phyloP scores from a whole-genome alignment of 2,329 filamentous ascomycete genomes.

The Aspergillus felis region DNA sequence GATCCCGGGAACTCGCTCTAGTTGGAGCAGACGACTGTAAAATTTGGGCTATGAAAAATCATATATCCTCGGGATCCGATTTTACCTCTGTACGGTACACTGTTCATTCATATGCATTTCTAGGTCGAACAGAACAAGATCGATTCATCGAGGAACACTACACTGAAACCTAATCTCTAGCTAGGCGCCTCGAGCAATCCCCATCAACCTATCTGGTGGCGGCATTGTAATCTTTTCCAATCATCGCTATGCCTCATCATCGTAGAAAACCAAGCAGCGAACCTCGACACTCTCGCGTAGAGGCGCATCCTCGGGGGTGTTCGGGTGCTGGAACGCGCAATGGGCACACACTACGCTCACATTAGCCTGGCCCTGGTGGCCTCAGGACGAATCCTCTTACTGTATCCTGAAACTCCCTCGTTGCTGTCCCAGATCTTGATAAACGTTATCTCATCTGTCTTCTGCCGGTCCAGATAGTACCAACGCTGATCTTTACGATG shows the following conservation, averaged over 20 bases:
- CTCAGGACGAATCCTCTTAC: not conserved
- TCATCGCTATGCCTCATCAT: not conserved
- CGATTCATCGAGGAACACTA: not conserved
- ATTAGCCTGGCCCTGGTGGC: not conserved
- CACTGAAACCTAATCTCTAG: not conserved
- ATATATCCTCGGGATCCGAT: not conserved
- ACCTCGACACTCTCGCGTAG: slow-evolving; percentile 2
- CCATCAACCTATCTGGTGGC: not conserved
- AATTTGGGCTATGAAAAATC: not conserved
- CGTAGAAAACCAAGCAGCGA: slow-evolving; percentile 1
- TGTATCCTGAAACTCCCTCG: not conserved
- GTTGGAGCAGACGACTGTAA: not conserved
- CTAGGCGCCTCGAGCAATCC: not conserved
- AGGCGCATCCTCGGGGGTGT: not conserved
- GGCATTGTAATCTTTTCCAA: not conserved
- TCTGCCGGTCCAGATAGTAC: not conserved
- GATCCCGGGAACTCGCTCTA: not conserved
- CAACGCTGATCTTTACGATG: not conserved
- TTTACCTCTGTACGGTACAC: not conserved
- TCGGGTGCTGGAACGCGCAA: slow-evolving; percentile 1
- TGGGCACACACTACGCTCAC: not conserved
- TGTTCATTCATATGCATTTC: not conserved
- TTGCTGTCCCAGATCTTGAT: slow-evolving; percentile 3
- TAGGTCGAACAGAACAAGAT: not conserved
- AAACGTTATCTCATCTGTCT: not conserved